Evolutionary conservation across 208 protist genomes (phyloP).

Genomic region (Leishmania tropica): DNA sequence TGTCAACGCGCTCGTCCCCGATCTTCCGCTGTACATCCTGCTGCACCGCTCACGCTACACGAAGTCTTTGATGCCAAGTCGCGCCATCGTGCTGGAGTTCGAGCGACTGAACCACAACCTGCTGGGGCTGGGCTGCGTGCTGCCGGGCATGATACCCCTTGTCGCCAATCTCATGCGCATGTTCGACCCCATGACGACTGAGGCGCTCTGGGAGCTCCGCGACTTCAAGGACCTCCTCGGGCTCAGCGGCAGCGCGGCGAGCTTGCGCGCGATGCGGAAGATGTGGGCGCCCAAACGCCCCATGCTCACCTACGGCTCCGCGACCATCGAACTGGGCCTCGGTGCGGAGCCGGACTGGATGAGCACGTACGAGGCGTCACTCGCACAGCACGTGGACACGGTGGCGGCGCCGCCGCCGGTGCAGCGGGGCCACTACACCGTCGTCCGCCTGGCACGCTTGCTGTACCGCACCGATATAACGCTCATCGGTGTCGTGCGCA

Average conservation of each 20-base stretch:
- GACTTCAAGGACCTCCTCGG: slow-evolving; percentile 46
- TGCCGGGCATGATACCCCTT: slow-evolving; percentile 39
- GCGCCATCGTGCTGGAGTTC: slow-evolving; percentile 35
- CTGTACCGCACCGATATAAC: slow-evolving; percentile 37
- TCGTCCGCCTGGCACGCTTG: slow-evolving; percentile 34
- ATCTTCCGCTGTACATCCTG: slow-evolving; percentile 36
- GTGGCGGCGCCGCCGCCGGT: slow-evolving; percentile 27
- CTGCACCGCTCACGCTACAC: slow-evolving; percentile 49
- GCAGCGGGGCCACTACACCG: slow-evolving; percentile 27
- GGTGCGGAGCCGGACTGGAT: slow-evolving; percentile 35
- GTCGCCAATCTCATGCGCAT: slow-evolving; percentile 40
- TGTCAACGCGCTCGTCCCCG: slow-evolving; percentile 20
- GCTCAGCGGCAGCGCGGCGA: slow-evolving; percentile 26
- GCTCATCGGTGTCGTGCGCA: slow-evolving; percentile 35
- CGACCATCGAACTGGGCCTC: slow-evolving; percentile 21
- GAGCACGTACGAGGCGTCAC: slow-evolving; percentile 43
- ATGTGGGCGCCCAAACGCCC: slow-evolving; percentile 37
- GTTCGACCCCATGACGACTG: slow-evolving; percentile 39
- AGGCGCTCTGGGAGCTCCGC: slow-evolving; percentile 30
- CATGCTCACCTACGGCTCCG: slow-evolving; percentile 38
- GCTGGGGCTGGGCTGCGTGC: slow-evolving; percentile 38
- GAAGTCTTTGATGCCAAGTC: slow-evolving; percentile 35
- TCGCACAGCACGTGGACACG: slow-evolving; percentile 40
- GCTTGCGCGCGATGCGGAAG: slow-evolving; percentile 29
- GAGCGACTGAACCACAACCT: slow-evolving; percentile 50